Conservation (phyloP, 2,329 filamentous ascomycete species). For the Aspergillus flavus region DNA sequence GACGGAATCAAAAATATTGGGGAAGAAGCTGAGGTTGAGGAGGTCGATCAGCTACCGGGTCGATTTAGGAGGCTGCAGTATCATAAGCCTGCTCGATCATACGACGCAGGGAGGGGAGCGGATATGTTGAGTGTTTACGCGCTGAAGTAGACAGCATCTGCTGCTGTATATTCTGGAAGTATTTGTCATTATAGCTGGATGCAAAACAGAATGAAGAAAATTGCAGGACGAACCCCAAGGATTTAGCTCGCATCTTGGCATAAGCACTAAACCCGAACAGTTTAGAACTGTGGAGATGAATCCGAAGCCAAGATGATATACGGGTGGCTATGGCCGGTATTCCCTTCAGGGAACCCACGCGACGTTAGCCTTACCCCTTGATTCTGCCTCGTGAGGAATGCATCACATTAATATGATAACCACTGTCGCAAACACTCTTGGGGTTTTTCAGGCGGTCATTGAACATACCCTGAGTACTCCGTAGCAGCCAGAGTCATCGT, state of each 20-base stretch:
- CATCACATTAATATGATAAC: neutral
- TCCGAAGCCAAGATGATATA: neutral
- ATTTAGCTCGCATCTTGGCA: neutral
- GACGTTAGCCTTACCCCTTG: neutral
- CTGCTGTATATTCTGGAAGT: neutral
- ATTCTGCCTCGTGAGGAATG: neutral
- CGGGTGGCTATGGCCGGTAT: neutral
- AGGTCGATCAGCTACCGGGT: neutral
- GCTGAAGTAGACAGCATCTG: neutral
- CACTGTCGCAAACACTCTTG: neutral
- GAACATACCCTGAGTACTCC: neutral
- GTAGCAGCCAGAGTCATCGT: neutral
- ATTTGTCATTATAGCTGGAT: too few relatives aligned
- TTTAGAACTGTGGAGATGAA: neutral
- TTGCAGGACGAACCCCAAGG: neutral
- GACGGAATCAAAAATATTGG: neutral
- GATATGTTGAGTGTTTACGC: constrained; percentile 40
- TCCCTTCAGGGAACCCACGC: too few relatives aligned
- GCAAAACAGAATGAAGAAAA: neutral
- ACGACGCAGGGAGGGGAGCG: constrained; percentile 35
- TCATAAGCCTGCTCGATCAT: constrained; percentile 35
- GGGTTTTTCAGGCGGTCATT: neutral
- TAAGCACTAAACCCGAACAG: neutral
- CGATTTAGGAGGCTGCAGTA: constrained; percentile 33
- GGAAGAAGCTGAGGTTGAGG: neutral